A percentile compares a stretch with the other conserved stretches of the same genome.
Evolutionary conservation across 2,329 filamentous ascomycete species (phyloP).

Genomic region (Trichoderma asperellum): DNA sequence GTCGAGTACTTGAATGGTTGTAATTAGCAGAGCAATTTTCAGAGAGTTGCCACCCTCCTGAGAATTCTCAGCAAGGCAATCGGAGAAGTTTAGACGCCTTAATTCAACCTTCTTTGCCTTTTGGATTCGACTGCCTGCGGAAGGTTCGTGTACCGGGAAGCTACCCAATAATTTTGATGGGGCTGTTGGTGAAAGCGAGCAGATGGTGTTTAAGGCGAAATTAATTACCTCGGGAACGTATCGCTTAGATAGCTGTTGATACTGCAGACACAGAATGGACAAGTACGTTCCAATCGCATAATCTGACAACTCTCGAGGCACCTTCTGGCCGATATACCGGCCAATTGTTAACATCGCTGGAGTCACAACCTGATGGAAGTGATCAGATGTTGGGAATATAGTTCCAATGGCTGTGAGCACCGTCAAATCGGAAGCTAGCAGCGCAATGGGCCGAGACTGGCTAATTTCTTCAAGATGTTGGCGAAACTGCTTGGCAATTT

Average conservation of each 20-base stretch:
- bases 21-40: conserved; percentile 64
- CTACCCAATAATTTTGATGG: conserved; percentile 51
- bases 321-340: conserved; percentile 79
- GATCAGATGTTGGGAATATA: conserved; percentile 93
- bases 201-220: conserved; percentile 76
- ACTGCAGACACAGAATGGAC: conserved; percentile 78
- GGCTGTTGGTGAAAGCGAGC: conserved; percentile 63
- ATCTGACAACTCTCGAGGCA: conserved; percentile 67
- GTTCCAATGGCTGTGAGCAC: conserved; percentile 81
- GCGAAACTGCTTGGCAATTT: conserved; percentile 78
- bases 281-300: conserved; percentile 76
- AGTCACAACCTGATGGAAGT: conserved; percentile 94
- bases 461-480: conserved; percentile 66
- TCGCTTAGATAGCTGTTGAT: conserved; percentile 80
- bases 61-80: conserved; percentile 51
- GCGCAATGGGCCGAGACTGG: conserved; percentile 53
- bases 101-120: conserved; percentile 46
- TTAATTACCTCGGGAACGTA: conserved; percentile 89
- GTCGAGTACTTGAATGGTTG: conserved; percentile 67
- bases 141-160: conserved; percentile 65
- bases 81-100: conserved; percentile 62
- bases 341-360: conserved; percentile 85
- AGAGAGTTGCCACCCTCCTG: conserved; percentile 43
- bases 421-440: conserved; percentile 72
- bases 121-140: conserved; percentile 55